phyloP scores from a whole-genome alignment of 768 basidiomycete species.

The Dentipellis fragilis region DNA sequence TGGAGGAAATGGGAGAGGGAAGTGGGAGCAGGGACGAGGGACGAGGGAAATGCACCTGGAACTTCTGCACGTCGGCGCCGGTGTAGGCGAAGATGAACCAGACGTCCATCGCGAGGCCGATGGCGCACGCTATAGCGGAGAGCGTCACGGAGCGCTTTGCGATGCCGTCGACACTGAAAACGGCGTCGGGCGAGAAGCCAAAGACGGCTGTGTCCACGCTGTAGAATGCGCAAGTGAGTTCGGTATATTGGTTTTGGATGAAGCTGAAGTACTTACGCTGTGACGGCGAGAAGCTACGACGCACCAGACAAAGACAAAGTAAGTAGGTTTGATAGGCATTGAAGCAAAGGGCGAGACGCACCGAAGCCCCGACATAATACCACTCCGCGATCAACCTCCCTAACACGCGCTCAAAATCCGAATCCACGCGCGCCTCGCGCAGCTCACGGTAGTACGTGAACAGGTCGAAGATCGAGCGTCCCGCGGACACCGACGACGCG shows the following conservation, averaged over 20 bases:
- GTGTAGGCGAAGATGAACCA: constrained; percentile 61
- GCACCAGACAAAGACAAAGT: neutral
- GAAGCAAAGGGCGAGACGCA: constrained; percentile 21
- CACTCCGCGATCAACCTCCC: constrained; percentile 46
- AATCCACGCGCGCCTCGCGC: constrained; percentile 32
- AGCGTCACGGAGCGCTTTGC: constrained; percentile 45
- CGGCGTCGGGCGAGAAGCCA: constrained; percentile 39
- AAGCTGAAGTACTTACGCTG: constrained; percentile 32
- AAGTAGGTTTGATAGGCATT: neutral
- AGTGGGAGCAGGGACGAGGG: neutral
- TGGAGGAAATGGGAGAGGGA: constrained; percentile 9
- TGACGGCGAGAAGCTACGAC: constrained; percentile 46
- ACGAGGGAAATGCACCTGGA: constrained; percentile 33
- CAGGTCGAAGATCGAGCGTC: constrained; percentile 32
- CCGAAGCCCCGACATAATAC: constrained; percentile 54
- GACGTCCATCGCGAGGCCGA: constrained; percentile 52
- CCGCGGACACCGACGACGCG: constrained; percentile 18
- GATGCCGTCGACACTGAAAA: constrained; percentile 38
- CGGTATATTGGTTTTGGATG: neutral
- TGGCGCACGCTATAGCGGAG: constrained; percentile 48
- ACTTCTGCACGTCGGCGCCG: constrained; percentile 39
- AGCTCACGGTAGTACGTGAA: constrained; percentile 53
- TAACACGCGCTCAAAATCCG: constrained; percentile 42
- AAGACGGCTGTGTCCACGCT: constrained; percentile 50
- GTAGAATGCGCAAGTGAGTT: constrained; percentile 1